Evolutionary conservation across 129 eudicot genomes (phyloP), one percentile per base, ranked within the genome.

Genomic region (Pulicaria dysenterica): DNA sequence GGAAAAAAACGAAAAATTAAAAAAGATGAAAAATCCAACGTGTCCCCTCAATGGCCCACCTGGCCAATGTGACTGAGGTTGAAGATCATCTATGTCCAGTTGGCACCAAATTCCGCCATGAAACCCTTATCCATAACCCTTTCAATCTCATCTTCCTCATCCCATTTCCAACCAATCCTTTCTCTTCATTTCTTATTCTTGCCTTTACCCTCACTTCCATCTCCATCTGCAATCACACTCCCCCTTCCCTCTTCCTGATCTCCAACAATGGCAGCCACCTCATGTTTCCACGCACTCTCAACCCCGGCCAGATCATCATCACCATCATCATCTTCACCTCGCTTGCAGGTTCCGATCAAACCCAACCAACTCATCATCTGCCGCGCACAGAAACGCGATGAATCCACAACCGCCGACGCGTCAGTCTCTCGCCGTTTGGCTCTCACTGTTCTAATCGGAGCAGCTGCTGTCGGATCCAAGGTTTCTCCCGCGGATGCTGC

Each of bases 401-500:
- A 79, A 17, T 62, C 58, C 13, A 13, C 66, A 11, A 60, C 71
- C 50, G 48, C 56, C 15, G 77, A 63, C 63, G 79, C 67, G 4
- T 70, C 78, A 0, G 61, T 93, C 15, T 88, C 97, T 0, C 86
- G 99, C 8, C 68, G 99, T 16, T 77, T 93, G 82, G 98, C 98
- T 43, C 92, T 93, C 61, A 87, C 95, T 38, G 82, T 90, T 34
- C 92, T 93, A 73, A 81, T 93, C 68, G 98, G 98, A 41, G 95
- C 96, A 48, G 98, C 98, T 51, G 98, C 98, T 11, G 86, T 85
- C 41, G 92, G 84, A 54, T 70, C 98, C 75, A 93, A 90, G 85
- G 96, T 93, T 48, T 89, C 96, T 2, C 98, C 98, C 7, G 98
- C 96, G 1, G 97, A 90, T 72, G 99, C 99, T 51, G 99, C 97